A percentile compares a stretch with the other conserved stretches of the same genome.
These are phyloP conservation scores for Mycena amicta DNA, from an alignment of 768 basidiomycete genomes.

Conservation along the genomic window DNA sequence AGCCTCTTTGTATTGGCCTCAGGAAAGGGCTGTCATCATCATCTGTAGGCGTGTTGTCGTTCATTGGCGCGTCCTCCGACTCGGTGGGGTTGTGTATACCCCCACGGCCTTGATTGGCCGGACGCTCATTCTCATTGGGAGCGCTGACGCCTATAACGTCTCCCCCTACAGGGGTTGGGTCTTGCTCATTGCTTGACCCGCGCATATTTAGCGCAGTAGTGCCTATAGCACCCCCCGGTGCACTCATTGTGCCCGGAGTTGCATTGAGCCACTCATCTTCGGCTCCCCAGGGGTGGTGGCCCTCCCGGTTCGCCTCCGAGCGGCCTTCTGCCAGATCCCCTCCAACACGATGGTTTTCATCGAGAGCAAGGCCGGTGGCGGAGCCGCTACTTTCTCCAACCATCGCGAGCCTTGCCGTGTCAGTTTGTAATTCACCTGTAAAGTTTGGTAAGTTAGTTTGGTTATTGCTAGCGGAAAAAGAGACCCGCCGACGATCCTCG, in stretches of 20 bases:
- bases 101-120: background rate
- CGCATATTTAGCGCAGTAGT: background rate
- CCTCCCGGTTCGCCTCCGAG: background rate
- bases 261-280: background rate
- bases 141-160: background rate
- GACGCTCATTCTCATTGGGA: background rate
- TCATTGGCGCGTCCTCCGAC: no score
- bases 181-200: background rate
- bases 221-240: background rate
- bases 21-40: no score
- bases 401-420: background rate
- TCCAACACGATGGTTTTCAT: background rate
- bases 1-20: no score
- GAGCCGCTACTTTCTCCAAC: background rate
- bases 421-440: background rate
- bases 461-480: background rate
- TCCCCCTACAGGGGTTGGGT: background rate
- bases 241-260: background rate
- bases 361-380: background rate
- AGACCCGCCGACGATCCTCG: constrained; percentile 7
- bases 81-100: no score
- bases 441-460: background rate
- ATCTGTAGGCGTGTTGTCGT: no score
- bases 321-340: background rate
- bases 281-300: background rate